A percentile compares a stretch with the other conserved stretches of the same genome.
phyloP scores from a whole-genome alignment of 768 basidiomycete species.

The Floccularia luteovirens region DNA sequence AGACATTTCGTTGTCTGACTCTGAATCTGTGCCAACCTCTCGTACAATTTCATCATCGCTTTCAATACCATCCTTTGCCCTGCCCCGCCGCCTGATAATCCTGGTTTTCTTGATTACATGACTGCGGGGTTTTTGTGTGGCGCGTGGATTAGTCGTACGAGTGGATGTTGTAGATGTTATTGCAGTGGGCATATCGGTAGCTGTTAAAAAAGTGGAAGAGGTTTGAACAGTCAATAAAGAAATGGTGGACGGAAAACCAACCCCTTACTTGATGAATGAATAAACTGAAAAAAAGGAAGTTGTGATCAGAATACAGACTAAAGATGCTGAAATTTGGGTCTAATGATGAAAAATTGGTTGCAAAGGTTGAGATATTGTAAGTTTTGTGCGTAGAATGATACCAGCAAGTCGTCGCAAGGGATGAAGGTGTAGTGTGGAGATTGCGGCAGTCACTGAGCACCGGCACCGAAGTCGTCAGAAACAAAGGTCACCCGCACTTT shows the following conservation, averaged over 20 bases:
- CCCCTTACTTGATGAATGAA: constrained; percentile 27
- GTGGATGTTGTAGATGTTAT: constrained; percentile 25
- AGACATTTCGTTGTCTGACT: constrained; percentile 55
- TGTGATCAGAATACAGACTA: constrained; percentile 6
- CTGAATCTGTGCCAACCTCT: constrained; percentile 65
- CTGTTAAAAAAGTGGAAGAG: constrained; percentile 11
- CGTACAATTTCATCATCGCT: constrained; percentile 78
- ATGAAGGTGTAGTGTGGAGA: constrained; percentile 11
- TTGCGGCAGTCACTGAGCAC: constrained; percentile 17
- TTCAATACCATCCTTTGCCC: constrained; percentile 48
- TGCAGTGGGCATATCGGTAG: constrained; percentile 38
- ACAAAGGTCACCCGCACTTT: constrained; percentile 12
- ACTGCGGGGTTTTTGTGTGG: constrained; percentile 23
- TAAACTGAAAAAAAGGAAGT: constrained; percentile 15
- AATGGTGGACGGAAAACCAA: no score
- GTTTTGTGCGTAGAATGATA: neutral
- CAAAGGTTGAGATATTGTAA: neutral
- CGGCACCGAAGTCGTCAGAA: constrained; percentile 23
- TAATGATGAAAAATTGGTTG: constrained; percentile 4
- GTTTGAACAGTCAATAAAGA: constrained; percentile 10
- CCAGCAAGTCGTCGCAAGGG: constrained; percentile 4
- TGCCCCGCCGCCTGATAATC: constrained; percentile 47
- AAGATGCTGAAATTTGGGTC: neutral
- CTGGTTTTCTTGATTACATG: constrained; percentile 32
- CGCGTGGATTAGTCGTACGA: constrained; percentile 19